Conservation (phyloP, 176 grass and related monocot species). For the Phoenix roebelenii region DNA sequence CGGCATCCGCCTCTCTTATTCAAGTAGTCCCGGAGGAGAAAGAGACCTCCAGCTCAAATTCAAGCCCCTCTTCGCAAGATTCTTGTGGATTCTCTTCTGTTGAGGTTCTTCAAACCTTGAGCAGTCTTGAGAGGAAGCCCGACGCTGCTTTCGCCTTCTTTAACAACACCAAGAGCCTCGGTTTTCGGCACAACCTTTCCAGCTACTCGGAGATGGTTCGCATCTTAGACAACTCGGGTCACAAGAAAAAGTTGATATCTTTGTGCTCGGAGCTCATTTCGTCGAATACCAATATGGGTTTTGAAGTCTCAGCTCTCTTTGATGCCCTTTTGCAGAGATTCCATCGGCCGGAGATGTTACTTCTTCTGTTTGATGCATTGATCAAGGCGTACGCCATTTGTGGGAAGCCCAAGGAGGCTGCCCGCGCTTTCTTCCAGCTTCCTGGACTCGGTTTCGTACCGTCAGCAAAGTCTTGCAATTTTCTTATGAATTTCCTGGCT, state of each 20-base stretch:
- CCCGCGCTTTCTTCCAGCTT: slow-evolving; percentile 30
- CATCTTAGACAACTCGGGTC: slow-evolving; percentile 27
- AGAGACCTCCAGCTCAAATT: too few species aligned
- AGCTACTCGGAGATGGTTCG: slow-evolving; percentile 44
- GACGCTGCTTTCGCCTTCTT: slow-evolving; percentile 48
- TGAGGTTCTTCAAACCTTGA: slow-evolving; percentile 27
- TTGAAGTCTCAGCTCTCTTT: slow-evolving; percentile 37
- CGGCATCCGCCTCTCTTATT: too few species aligned
- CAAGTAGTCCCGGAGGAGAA: too few species aligned
- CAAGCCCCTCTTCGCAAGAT: too few species aligned
- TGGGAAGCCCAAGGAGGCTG: slow-evolving; percentile 22
- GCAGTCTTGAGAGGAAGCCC: slow-evolving; percentile 31
- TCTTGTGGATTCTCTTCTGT: slow-evolving; percentile 18
- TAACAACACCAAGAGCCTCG: slow-evolving; percentile 31
- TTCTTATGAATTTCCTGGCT: slow-evolving; percentile 39
- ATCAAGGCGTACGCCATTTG: slow-evolving; percentile 34
- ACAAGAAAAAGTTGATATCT: slow-evolving; percentile 34
- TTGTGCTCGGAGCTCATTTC: slow-evolving; percentile 40
- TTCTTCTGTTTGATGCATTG: slow-evolving; percentile 35
- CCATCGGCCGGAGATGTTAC: slow-evolving; percentile 7
- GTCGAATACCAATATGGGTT: neutral
- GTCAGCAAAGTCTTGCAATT: slow-evolving; percentile 37
- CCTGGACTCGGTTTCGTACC: slow-evolving; percentile 33
- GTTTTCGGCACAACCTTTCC: slow-evolving; percentile 45
- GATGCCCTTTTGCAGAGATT: slow-evolving; percentile 17